Evolutionary conservation across 805 yeast species (phyloP).

Genomic region (Cyberlindnera nakhonratchasimensis): DNA sequence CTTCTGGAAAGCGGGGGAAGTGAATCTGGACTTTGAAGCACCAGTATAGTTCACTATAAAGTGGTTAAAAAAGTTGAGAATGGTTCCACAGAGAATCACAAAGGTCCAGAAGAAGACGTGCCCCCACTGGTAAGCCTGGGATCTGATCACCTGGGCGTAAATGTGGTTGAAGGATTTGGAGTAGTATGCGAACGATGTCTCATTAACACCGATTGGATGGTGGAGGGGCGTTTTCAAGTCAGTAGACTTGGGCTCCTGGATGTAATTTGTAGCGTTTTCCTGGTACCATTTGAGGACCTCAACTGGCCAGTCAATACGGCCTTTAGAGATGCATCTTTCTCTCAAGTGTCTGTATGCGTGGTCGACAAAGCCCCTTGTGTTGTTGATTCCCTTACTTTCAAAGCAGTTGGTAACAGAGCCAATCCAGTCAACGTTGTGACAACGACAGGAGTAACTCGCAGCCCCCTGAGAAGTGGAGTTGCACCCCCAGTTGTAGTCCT

Average conservation of each 20-base stretch:
- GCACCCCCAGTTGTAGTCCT: constrained; percentile 43
- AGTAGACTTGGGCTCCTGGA: constrained; percentile 29
- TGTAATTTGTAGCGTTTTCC: constrained; percentile 34
- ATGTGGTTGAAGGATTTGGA: constrained; percentile 35
- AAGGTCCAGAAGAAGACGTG: constrained; percentile 39
- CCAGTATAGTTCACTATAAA: constrained; percentile 27
- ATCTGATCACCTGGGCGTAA: constrained; percentile 35
- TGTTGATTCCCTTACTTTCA: constrained; percentile 29
- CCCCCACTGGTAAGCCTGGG: constrained; percentile 47
- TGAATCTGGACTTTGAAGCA: constrained; percentile 17
- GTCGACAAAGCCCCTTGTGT: constrained; percentile 26
- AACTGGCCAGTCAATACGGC: constrained; percentile 32
- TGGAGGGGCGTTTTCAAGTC: constrained; percentile 27
- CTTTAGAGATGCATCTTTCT: constrained; percentile 35
- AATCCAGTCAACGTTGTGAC: constrained; percentile 41
- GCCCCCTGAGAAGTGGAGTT: constrained; percentile 32
- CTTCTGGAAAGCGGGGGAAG: constrained; percentile 15
- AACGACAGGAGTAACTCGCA: constrained; percentile 37
- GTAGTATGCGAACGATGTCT: constrained; percentile 32
- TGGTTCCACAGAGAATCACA: constrained; percentile 31
- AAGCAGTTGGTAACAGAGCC: constrained; percentile 43
- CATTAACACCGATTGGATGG: constrained; percentile 34
- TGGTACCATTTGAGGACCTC: constrained; percentile 33
- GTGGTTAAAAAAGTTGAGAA: constrained; percentile 28
- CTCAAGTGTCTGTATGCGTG: constrained; percentile 40